Evolutionary conservation across 768 basidiomycete species (phyloP), one percentile per base, ranked within the genome.

Genomic region (Phaeotremella skinneri): DNA sequence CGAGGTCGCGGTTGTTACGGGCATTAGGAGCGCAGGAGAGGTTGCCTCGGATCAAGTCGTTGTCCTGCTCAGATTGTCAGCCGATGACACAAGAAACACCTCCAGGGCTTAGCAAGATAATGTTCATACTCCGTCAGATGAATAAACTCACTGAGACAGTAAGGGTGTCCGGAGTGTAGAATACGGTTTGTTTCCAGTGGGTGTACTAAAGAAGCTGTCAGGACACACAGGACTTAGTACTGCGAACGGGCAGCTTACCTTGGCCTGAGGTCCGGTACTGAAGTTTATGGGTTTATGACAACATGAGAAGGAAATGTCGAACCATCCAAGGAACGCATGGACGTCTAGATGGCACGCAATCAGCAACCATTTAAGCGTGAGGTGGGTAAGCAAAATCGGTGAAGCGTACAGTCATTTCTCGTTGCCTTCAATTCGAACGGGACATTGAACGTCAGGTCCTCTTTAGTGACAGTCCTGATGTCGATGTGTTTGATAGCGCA

Each of bases 251-350:
- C 20, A 25, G 60, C 90, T 76, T 68, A 92, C 91, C 78, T 91
- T 88, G 55, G 93, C 90, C 70, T 98, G 96, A 14, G 96, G 96
- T 13, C 96, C 96, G 13, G 96, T 99, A 47, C 91, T 94, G 79
- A 99, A 99, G 70, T 85, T 85, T 62, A 93, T 86, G 74, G 89
- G 90, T 79, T 91, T 96, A 82, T 98, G 96, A 56, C 91, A 91
- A 76, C 88, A 91, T 57, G 89, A 87, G 80, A 99, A 99, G 41
- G 86, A 83, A 73, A 94, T 88, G 77, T 99, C 96, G 79, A 99
- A 99, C 96, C 96, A 99, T 31, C 91, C 92, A 50, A 99, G 85
- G 85, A 97, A 96, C 23, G 96, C 96, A 74, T 99, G 96, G 26
- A 91, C 82, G 75, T 93, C 93, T 98, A 68, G 2, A 43, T 21